These are phyloP conservation scores for Stereum hirsutum DNA, from an alignment of 1,284 basidiomycete genomes.

Conservation along the genomic window DNA sequence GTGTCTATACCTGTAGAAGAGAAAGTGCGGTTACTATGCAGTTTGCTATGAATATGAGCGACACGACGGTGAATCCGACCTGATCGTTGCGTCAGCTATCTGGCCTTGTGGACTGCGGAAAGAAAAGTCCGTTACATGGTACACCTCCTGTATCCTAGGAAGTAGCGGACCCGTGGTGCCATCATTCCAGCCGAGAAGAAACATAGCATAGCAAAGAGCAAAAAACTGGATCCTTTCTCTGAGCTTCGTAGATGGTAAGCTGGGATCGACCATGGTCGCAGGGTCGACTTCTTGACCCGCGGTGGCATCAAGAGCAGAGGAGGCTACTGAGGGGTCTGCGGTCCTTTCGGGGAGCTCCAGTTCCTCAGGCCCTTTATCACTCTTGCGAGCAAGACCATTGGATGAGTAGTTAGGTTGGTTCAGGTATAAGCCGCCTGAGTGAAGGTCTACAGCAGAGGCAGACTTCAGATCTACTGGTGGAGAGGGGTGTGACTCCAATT, in stretches of 20 bases:
- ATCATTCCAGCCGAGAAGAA: conserved; percentile 53
- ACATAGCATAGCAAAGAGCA: conserved; percentile 29
- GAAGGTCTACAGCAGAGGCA: too few species aligned
- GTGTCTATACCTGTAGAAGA: background rate
- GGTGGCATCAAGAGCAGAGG: background rate
- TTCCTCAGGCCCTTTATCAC: too few species aligned
- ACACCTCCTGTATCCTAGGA: conserved; percentile 42
- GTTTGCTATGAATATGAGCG: conserved; percentile 46
- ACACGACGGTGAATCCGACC: conserved; percentile 36
- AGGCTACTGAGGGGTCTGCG: too few species aligned
- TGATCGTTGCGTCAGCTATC: conserved; percentile 14
- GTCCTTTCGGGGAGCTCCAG: too few species aligned
- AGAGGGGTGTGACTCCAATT: too few species aligned
- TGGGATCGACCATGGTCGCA: background rate
- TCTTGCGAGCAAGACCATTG: too few species aligned
- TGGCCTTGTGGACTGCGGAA: conserved; percentile 7
- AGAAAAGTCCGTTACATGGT: conserved; percentile 25
- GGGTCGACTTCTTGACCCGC: background rate
- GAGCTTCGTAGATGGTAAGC: background rate
- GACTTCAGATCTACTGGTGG: too few species aligned
- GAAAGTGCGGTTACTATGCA: conserved; percentile 29
- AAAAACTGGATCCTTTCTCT: conserved; percentile 22
- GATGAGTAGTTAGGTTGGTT: too few species aligned
- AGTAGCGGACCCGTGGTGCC: conserved; percentile 52
- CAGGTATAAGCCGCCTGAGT: too few species aligned